Conservation (phyloP, 441 rosid genomes). For the Geranium incanum region DNA sequence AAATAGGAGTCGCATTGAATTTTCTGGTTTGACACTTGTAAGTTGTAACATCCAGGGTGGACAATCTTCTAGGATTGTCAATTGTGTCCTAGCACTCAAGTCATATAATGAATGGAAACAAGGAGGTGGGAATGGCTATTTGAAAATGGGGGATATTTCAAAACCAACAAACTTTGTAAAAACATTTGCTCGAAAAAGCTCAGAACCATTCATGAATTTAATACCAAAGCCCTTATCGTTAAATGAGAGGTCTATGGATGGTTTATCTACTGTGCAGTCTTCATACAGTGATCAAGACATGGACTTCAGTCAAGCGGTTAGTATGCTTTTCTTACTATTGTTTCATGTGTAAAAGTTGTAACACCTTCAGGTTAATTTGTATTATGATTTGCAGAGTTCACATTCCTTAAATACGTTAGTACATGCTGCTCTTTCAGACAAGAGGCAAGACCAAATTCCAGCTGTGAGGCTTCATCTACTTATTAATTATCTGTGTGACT, state of each 20-base stretch:
- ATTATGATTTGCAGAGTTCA: conserved; percentile 37
- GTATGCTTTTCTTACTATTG: conserved; percentile 2
- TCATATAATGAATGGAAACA: conserved; percentile 37
- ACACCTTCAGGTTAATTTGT: conserved; percentile 8
- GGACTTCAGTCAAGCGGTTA: neutral
- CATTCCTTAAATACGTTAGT: conserved; percentile 49
- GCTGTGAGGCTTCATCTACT: conserved; percentile 37
- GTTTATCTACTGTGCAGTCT: conserved; percentile 8
- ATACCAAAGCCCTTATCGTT: conserved; percentile 31
- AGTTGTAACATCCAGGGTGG: conserved; percentile 41
- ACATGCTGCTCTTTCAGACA: conserved; percentile 52
- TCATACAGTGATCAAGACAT: neutral
- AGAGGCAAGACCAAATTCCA: conserved; percentile 77
- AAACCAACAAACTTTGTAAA: conserved; percentile 34
- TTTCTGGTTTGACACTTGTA: neutral
- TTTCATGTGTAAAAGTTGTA: neutral
- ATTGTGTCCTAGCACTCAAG: conserved; percentile 57
- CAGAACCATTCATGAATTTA: conserved; percentile 31
- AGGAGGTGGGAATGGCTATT: neutral
- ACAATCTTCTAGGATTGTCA: conserved; percentile 49
- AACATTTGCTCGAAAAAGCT: no score
- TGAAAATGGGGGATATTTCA: conserved; percentile 5
- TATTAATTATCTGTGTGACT: conserved; percentile 6
- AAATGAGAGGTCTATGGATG: conserved; percentile 29
- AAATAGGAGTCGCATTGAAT: neutral